Evolutionary conservation across 192 early-diverging fungal species (phyloP), one percentile per base, ranked within the genome.

Genomic region (Backusella parvicylindrica): DNA sequence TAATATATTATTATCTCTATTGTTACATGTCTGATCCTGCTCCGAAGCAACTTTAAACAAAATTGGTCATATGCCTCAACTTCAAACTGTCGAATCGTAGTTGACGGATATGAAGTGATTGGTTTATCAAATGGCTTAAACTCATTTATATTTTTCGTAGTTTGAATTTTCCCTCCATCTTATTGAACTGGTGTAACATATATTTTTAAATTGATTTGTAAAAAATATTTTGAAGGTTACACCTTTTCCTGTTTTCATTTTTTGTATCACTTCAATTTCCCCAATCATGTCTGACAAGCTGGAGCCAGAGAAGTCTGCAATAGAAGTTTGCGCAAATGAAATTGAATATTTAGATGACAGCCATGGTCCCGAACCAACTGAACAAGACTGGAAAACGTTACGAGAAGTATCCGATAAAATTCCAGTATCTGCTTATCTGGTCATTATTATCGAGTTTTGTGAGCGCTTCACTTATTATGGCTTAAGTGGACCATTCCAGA

Each of bases 391-490:
- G 81, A 64, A 50, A 28, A 79, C 76, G 0, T 73, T 91, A 64
- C 88, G 86, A 32, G 84, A 85, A 66, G 88, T 89, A 11, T 78
- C 84, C 18, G 92, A 92, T 78, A 71, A 66, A 1, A 79, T 94
- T 37, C 92, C 92, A 4, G 28, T 68, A 6, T 80, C 84, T 21
- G 87, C 87, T 5, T 86, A 84, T 74, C 75, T 90, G 66, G 84
- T 90, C 2, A 84, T 91, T 64, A 56, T 84, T 18, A 84, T 86
- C 69, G 90, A 91, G 78, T 84, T 89, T 31, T 89, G 88, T 73
- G 90, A 91, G 73, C 86, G 90, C 23, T 91, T 91, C 74, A 87
- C 88, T 13, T 89, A 86, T 76, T 91, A 89, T 74, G 90, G 90
- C 76, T 75, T 86, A 8, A 84, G 78, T 68, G 86, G 86, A 65